Conservation (phyloP, 2,329 filamentous ascomycete species). For the Fusarium sacchari region DNA sequence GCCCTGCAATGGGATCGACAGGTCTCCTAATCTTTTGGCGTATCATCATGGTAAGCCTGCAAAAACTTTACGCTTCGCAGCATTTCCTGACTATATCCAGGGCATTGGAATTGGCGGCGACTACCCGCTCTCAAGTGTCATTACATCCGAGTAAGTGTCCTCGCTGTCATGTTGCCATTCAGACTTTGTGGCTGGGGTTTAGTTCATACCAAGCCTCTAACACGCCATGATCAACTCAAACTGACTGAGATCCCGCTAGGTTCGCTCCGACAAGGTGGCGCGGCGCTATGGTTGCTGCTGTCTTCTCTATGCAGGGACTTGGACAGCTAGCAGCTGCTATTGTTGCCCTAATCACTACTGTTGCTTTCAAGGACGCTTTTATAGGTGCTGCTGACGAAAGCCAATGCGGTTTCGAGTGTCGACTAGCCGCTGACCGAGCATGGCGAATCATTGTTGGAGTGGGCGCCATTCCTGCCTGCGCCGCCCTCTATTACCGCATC, state of each 20-base stretch:
- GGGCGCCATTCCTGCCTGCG: constrained; percentile 78
- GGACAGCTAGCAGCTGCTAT: constrained; percentile 80
- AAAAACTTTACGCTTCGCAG: background rate
- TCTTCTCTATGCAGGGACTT: constrained; percentile 87
- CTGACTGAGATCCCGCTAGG: constrained; percentile 49
- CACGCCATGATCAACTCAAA: background rate
- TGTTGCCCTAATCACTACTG: constrained; percentile 74
- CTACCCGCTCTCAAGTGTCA: constrained; percentile 79
- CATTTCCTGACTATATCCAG: constrained; percentile 41
- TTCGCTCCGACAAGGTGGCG: constrained; percentile 85
- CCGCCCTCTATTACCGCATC: constrained; percentile 86
- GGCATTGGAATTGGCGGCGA: constrained; percentile 84
- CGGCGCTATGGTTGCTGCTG: constrained; percentile 83
- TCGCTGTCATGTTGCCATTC: background rate
- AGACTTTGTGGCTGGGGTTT: constrained; percentile 25
- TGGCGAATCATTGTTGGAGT: constrained; percentile 86
- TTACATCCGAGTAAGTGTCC: constrained; percentile 73
- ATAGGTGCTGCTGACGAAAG: constrained; percentile 52
- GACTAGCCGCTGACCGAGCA: constrained; percentile 78
- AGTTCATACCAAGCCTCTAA: background rate
- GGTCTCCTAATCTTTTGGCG: constrained; percentile 78
- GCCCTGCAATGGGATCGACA: constrained; percentile 67
- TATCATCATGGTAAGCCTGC: constrained; percentile 69
- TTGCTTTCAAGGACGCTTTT: constrained; percentile 68
- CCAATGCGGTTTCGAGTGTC: constrained; percentile 70